A percentile compares a stretch with the other conserved stretches of the same genome.
phyloP scores from a whole-genome alignment of 768 basidiomycete genomes.

The Neoboletus magnificus region DNA sequence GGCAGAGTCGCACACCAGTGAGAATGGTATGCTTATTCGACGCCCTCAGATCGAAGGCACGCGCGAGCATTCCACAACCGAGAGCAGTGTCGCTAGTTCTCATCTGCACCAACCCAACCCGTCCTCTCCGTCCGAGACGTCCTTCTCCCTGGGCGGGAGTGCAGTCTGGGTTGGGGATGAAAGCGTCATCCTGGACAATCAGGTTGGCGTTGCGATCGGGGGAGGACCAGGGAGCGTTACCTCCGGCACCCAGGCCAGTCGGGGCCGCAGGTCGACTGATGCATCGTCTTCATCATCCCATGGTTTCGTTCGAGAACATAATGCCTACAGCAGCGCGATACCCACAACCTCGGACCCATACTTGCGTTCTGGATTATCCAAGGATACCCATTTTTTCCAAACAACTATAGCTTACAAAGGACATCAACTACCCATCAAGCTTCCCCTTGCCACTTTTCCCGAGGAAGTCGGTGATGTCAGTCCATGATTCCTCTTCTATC shows the following conservation, averaged over 20 bases:
- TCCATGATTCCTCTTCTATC: constrained; percentile 20
- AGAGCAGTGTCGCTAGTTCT: constrained; percentile 35
- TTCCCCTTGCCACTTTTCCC: constrained; percentile 85
- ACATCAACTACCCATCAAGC: constrained; percentile 82
- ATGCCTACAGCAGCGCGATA: constrained; percentile 34
- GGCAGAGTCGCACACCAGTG: constrained; percentile 62
- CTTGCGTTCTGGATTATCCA: constrained; percentile 48
- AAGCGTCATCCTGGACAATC: constrained; percentile 47
- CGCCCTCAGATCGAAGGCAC: constrained; percentile 29
- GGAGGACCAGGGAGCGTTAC: constrained; percentile 45
- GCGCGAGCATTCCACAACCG: constrained; percentile 40
- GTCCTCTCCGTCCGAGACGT: constrained; percentile 65
- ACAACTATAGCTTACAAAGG: constrained; percentile 82
- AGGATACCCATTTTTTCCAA: constrained; percentile 95
- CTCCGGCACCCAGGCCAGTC: constrained; percentile 44
- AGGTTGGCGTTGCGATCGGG: constrained; percentile 38
- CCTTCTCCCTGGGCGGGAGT: constrained; percentile 75
- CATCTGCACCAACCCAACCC: constrained; percentile 33
- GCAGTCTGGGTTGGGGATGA: constrained; percentile 86
- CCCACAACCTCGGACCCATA: constrained; percentile 47
- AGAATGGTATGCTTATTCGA: constrained; percentile 58
- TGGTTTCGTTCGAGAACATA: constrained; percentile 41
- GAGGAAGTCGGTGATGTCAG: constrained; percentile 96
- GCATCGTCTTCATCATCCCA: constrained; percentile 69
- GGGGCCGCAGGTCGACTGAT: constrained; percentile 65